Conservation (phyloP, 1,284 basidiomycete species). For the Austroboletus novae-zelandiae region DNA sequence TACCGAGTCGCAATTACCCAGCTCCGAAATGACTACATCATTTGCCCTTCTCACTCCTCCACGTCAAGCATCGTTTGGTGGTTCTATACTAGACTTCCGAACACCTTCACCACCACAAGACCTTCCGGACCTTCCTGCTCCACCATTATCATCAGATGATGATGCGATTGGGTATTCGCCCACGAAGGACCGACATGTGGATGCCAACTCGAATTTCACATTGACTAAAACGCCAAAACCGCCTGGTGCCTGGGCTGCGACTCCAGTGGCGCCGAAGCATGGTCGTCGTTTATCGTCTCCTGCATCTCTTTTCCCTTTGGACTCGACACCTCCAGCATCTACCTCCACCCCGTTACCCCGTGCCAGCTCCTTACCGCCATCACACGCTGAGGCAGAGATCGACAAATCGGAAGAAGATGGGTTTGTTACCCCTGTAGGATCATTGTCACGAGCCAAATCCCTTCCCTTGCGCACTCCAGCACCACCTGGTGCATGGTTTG, state of each 20-base stretch:
- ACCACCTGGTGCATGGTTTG: conserved; percentile 68
- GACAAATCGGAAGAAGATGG: conserved; percentile 27
- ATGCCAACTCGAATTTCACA: conserved; percentile 31
- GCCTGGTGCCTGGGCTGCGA: conserved; percentile 67
- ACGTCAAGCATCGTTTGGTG: conserved; percentile 39
- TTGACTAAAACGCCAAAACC: conserved; percentile 61
- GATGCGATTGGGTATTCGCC: conserved; percentile 25
- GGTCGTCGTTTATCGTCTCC: conserved; percentile 20
- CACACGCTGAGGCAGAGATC: conserved; percentile 13
- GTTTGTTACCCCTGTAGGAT: conserved; percentile 43
- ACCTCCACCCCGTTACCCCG: conserved; percentile 27
- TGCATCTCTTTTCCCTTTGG: conserved; percentile 30
- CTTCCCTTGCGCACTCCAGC: conserved; percentile 58
- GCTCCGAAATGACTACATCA: conserved; percentile 15
- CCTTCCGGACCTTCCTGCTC: conserved; percentile 57
- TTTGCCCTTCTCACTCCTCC: conserved; percentile 51
- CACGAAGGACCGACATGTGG: conserved; percentile 25
- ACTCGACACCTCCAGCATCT: conserved; percentile 30
- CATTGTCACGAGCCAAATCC: conserved; percentile 43
- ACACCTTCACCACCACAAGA: conserved; percentile 62
- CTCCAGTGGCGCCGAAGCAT: conserved; percentile 42
- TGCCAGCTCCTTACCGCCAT: conserved; percentile 25
- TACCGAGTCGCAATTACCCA: conserved; percentile 1
- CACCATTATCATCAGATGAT: conserved; percentile 53
- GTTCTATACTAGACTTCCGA: conserved; percentile 47